These are phyloP conservation scores for Arabidopsis arenosa DNA, from an alignment of 345 rosid genomes.

Conservation along the genomic window DNA sequence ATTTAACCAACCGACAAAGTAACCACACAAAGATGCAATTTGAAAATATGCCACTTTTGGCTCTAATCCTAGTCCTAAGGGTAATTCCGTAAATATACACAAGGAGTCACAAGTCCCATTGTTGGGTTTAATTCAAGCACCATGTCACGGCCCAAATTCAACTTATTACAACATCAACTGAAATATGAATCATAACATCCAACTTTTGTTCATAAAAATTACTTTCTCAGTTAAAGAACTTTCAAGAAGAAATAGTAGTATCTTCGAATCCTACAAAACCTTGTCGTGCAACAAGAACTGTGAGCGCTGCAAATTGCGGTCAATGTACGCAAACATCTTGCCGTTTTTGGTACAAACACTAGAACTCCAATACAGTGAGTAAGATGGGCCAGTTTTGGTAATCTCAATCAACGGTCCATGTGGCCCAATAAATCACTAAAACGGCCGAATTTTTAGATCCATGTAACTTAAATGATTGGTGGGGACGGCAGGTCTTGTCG, in stretches of 20 bases:
- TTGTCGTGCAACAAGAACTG: background rate
- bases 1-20: constrained; percentile 43
- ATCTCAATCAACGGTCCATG: background rate
- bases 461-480: constrained; percentile 16
- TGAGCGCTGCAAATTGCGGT: background rate
- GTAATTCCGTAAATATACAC: constrained; percentile 17
- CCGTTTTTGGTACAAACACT: constrained; percentile 24
- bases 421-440: constrained; percentile 5
- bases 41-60: constrained; percentile 8
- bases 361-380: background rate
- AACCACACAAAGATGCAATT: constrained; percentile 33
- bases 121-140: background rate
- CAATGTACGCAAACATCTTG: constrained; percentile 3
- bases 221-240: background rate
- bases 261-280: too few relatives aligned
- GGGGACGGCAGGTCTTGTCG: background rate
- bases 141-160: background rate
- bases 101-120: background rate
- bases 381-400: background rate
- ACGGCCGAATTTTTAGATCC: background rate
- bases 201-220: background rate
- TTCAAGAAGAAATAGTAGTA: too few relatives aligned
- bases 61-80: background rate
- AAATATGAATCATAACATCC: background rate
- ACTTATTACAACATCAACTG: background rate